Percentiles rank a stretch among this genome's conserved stretches.
phyloP scores from a whole-genome alignment of 139 green algal genomes.

The Astrephomene gubernaculifera region DNA sequence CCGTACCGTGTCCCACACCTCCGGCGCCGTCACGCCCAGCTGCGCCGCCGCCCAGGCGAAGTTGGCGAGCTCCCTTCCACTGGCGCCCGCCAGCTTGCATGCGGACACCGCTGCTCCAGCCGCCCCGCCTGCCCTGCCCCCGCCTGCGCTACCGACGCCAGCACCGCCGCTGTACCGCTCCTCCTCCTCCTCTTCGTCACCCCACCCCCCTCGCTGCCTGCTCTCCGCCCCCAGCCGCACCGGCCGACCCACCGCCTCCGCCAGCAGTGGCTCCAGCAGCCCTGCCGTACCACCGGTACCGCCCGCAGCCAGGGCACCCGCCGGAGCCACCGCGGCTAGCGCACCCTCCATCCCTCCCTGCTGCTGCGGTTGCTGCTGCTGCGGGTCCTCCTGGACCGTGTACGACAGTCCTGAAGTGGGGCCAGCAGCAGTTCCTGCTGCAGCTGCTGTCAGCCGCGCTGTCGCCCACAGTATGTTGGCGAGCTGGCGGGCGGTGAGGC shows the following conservation, averaged over 20 bases:
- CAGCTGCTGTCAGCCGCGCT: neutral
- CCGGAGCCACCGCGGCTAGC: neutral
- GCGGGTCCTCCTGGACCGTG: neutral
- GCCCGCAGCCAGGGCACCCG: neutral
- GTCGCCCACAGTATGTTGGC: conserved; percentile 1
- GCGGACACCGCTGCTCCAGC: neutral
- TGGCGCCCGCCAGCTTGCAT: neutral
- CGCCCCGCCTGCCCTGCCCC: neutral
- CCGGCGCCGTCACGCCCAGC: neutral
- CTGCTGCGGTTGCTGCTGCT: neutral
- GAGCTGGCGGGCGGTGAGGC: neutral
- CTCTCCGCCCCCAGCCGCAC: neutral
- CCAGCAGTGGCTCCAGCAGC: conserved; percentile 9
- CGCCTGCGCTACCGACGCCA: neutral
- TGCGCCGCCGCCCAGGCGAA: conserved; percentile 34
- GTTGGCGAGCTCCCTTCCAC: conserved; percentile 1
- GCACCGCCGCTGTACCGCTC: neutral
- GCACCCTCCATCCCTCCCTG: neutral
- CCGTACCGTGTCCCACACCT: conserved; percentile 9
- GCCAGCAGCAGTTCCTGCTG: neutral
- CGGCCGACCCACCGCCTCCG: neutral
- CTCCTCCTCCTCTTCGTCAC: neutral
- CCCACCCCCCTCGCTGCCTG: neutral
- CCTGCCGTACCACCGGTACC: neutral
- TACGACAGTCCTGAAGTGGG: no score